These are phyloP conservation scores for Prillingera fragicola DNA, from an alignment of 1,284 basidiomycete species.

Conservation along the genomic window DNA sequence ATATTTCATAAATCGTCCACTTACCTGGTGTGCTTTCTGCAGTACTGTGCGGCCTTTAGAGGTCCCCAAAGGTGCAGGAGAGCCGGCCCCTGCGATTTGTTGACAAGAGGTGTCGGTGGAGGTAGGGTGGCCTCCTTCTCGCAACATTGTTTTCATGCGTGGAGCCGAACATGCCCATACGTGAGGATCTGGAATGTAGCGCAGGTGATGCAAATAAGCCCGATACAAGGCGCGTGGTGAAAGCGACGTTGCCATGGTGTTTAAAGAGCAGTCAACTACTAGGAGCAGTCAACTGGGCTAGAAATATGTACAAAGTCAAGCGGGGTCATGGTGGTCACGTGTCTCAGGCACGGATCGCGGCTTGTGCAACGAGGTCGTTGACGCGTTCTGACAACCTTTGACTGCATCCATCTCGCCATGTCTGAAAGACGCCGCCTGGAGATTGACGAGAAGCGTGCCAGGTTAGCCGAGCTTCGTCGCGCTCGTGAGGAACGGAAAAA, in stretches of 20 bases:
- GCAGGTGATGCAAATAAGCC: slow-evolving; percentile 28
- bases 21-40: not conserved
- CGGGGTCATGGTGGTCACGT: not conserved
- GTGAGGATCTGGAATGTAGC: slow-evolving; percentile 36
- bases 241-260: not conserved
- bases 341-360: not conserved
- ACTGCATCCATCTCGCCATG: slow-evolving; percentile 18
- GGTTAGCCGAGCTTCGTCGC: slow-evolving; percentile 63
- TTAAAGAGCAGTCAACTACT: not conserved
- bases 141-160: slow-evolving; percentile 10
- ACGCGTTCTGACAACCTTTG: no score
- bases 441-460: slow-evolving; percentile 84
- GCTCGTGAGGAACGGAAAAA: slow-evolving; percentile 43
- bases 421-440: slow-evolving; percentile 60
- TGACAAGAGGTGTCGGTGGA: not conserved
- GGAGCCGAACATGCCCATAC: slow-evolving; percentile 32
- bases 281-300: not conserved
- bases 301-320: not conserved
- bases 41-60: not conserved
- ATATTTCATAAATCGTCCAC: not conserved
- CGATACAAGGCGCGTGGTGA: slow-evolving; percentile 25
- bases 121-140: not conserved
- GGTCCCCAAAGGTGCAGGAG: not conserved
- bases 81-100: not conserved
- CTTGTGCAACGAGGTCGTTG: no score